Base-by-base conservation (phyloP, 1,139 yeast genomes). In the Yamadazyma diospyri region DNA sequence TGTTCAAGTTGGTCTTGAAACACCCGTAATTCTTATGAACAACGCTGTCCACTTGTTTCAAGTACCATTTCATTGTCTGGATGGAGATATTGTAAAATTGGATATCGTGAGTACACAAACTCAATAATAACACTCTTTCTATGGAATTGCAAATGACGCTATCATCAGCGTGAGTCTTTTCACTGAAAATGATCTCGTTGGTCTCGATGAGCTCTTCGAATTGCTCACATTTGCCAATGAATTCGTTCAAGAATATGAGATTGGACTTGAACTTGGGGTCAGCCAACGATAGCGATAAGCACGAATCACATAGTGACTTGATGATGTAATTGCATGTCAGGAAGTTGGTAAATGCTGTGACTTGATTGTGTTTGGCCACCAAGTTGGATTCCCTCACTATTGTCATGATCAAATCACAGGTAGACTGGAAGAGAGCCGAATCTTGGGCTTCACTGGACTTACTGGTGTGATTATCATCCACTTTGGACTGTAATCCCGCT, bases 51-150 rank as follows among this genome's bases (percentile, higher is more conserved):
- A 48, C 27, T 37, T 77, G 82, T 20, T 54, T 48, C 3, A 65
- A 55, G 49, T 76, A 62, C 51, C 72, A 65, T 30, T 53, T 55
- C 54, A 78, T 67, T 11, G 73, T 70, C 11, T 63, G 58, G 33
- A 72, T 68, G 6, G 81, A 72, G 30, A 74, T 57, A 35, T 69
- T 64, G 50, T 77, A 78, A 32, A 74, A 69, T 31, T 76, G 80
- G 29, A 72, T 62, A 38, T 76, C 80, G 38, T 77, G 78, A 0
- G 82, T 71, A 41, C 81, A 71, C 21, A 79, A 55, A 3, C 74
- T 63, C 28, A 76, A 53, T 13, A 76, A 55, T 48, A 73, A 48
- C 20, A 71, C 58, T 46, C 71, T 68, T 52, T 78, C 80, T 22
- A 43, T 34, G 17, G 49, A 42, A 32, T 50, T 45, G 34, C 32